phyloP scores from a whole-genome alignment of 1,284 basidiomycete species.

The Ceratobasidium sp. region DNA sequence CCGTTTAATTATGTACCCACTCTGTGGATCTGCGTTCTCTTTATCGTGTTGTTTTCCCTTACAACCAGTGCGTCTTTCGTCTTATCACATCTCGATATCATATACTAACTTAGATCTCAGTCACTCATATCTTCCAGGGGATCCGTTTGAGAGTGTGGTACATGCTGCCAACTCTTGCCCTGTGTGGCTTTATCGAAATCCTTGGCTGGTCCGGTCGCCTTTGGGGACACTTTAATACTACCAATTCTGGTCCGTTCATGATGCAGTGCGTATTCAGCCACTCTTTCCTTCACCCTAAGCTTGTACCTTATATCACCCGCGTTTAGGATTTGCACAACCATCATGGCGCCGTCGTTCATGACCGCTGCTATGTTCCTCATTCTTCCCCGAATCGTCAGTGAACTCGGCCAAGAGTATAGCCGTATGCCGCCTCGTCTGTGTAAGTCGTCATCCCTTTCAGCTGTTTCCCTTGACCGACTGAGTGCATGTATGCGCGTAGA shows the following conservation, averaged over 20 bases:
- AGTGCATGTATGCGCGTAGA: slow-evolving; percentile 46
- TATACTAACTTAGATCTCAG: slow-evolving; percentile 53
- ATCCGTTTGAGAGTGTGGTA: slow-evolving; percentile 52
- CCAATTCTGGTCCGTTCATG: slow-evolving; percentile 33
- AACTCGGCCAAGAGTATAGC: slow-evolving; percentile 56
- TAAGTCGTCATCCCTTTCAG: slow-evolving; percentile 10
- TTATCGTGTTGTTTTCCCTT: slow-evolving; percentile 47
- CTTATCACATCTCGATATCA: neutral
- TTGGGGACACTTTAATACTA: slow-evolving; percentile 34
- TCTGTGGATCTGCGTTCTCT: slow-evolving; percentile 42
- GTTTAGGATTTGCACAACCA: slow-evolving; percentile 44
- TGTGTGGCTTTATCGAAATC: slow-evolving; percentile 52
- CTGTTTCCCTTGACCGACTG: neutral
- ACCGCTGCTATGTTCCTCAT: slow-evolving; percentile 51
- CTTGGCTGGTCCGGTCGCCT: slow-evolving; percentile 49
- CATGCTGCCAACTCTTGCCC: slow-evolving; percentile 52
- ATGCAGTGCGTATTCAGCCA: slow-evolving; percentile 38
- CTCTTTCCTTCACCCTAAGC: neutral
- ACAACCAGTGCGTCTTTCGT: slow-evolving; percentile 24
- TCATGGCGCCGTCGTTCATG: slow-evolving; percentile 47
- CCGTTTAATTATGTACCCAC: slow-evolving; percentile 43
- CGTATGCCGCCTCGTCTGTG: slow-evolving; percentile 54
- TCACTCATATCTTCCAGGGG: slow-evolving; percentile 51
- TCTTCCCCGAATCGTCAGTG: slow-evolving; percentile 56
- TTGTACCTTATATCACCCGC: neutral